phyloP scores from a whole-genome alignment of 257 asterid species.

The Gardenia jasminoides region DNA sequence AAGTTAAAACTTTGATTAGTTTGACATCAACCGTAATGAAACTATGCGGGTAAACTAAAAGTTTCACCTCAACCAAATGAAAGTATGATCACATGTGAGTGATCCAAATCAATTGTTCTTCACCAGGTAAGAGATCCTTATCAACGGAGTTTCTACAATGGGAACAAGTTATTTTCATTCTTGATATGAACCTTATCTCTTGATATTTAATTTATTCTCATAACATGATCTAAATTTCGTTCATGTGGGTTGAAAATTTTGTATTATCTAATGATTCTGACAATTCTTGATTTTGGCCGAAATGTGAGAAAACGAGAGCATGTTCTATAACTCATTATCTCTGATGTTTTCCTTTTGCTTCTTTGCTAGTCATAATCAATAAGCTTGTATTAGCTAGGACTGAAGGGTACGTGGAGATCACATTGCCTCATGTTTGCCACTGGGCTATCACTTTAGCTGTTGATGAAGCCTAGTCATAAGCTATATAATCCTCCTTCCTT shows the following conservation, averaged over 20 bases:
- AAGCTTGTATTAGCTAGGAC: background rate
- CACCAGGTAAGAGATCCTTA: no score
- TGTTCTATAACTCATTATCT: background rate
- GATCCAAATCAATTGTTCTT: no score
- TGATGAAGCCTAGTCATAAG: background rate
- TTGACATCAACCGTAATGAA: no score
- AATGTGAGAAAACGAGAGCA: background rate
- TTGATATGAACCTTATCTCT: background rate
- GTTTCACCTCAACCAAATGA: no score
- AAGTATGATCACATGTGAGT: no score
- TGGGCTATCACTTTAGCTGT: background rate
- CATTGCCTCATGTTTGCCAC: background rate
- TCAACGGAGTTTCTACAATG: no score
- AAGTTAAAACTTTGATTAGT: no score
- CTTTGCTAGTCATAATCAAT: background rate
- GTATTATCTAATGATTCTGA: background rate
- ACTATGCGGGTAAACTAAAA: no score
- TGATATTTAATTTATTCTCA: background rate
- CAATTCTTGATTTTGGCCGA: background rate
- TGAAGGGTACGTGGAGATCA: background rate
- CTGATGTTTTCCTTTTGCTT: background rate
- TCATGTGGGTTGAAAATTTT: background rate
- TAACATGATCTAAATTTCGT: no score
- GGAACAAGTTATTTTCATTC: background rate
- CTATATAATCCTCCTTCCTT: background rate